Conservation (phyloP, 176 grass and related monocot genomes). For the Ensete ventricosum region DNA sequence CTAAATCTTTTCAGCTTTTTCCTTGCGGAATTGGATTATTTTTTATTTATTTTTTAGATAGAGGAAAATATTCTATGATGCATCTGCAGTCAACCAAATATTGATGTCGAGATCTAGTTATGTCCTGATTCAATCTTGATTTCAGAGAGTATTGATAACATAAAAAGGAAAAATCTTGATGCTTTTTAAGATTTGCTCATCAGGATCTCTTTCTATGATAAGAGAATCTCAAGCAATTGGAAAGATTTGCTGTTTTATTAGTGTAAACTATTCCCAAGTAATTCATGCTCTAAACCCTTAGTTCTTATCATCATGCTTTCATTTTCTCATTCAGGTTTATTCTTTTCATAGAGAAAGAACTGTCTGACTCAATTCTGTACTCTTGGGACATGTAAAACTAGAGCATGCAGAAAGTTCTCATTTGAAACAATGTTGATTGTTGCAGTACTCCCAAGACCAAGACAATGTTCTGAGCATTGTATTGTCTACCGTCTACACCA, state of each 20-base stretch:
- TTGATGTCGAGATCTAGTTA: background rate
- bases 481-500: constrained; percentile 60
- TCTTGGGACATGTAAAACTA: background rate
- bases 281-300: too few relatives aligned
- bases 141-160: background rate
- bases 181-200: background rate
- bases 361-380: background rate
- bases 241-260: too few relatives aligned
- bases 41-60: background rate
- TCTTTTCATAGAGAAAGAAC: too few relatives aligned
- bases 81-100: too few relatives aligned
- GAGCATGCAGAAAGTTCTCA: background rate
- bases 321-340: too few relatives aligned
- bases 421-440: background rate
- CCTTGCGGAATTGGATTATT: too few relatives aligned
- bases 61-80: too few relatives aligned
- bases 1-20: background rate
- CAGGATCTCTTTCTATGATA: background rate
- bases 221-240: too few relatives aligned
- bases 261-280: too few relatives aligned
- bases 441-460: constrained; percentile 75
- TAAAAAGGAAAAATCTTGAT: background rate
- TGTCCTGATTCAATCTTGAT: background rate
- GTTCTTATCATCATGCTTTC: too few relatives aligned
- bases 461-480: constrained; percentile 71